A percentile compares a stretch with the other conserved stretches of the same genome.
phyloP scores from a whole-genome alignment of 345 rosid genomes.

The Lepidium africanum region DNA sequence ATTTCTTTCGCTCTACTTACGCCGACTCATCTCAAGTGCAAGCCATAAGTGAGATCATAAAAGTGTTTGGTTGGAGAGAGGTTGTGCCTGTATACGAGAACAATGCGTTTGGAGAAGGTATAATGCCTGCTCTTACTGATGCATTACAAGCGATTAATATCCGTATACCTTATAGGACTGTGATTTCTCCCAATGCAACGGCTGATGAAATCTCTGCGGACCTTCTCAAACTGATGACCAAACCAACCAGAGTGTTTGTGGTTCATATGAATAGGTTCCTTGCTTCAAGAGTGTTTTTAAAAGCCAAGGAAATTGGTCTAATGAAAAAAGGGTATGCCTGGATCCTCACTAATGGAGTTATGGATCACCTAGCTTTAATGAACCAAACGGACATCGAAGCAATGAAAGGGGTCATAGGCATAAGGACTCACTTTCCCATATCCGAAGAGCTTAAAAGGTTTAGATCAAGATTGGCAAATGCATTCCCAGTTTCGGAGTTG shows the following conservation, averaged over 20 bases:
- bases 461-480: slow-evolving; percentile 21
- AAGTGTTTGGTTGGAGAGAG: slow-evolving; percentile 49
- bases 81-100: slow-evolving; percentile 36
- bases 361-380: not conserved
- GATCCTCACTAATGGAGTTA: slow-evolving; percentile 33
- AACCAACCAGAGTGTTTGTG: slow-evolving; percentile 43
- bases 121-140: slow-evolving; percentile 23
- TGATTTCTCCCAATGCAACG: slow-evolving; percentile 33
- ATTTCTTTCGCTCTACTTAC: slow-evolving; percentile 35
- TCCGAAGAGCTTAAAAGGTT: slow-evolving; percentile 20
- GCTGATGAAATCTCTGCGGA: slow-evolving; percentile 38
- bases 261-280: slow-evolving; percentile 29
- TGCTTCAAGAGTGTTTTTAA: slow-evolving; percentile 30
- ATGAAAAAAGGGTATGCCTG: slow-evolving; percentile 41
- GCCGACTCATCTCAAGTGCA: slow-evolving; percentile 38
- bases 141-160: slow-evolving; percentile 31
- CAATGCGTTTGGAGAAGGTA: slow-evolving; percentile 34
- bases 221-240: slow-evolving; percentile 34
- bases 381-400: slow-evolving; percentile 5
- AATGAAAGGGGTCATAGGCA: slow-evolving; percentile 38
- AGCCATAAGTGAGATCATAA: slow-evolving; percentile 34
- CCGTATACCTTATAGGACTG: slow-evolving; percentile 39
- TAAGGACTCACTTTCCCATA: slow-evolving; percentile 26
- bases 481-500: slow-evolving; percentile 16
- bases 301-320: slow-evolving; percentile 39